Base-by-base conservation (phyloP, 495 filamentous ascomycete genomes). In the Penicillium flavigenum region DNA sequence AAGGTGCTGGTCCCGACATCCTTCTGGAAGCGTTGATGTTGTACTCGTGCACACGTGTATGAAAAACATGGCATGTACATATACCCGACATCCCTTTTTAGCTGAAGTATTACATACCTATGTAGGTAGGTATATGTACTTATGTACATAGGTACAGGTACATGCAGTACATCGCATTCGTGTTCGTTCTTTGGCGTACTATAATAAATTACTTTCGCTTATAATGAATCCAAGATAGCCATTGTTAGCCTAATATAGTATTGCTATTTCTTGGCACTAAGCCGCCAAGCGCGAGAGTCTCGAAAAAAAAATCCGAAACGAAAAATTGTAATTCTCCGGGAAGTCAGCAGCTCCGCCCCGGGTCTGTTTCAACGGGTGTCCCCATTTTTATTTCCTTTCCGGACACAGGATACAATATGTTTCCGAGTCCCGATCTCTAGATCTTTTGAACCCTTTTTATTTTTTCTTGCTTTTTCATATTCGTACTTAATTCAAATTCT, bases 381-480 rank as follows among this genome's bases (percentile, higher is more conserved):
- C 36, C 53, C 43, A 17, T 47, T 55, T 47, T 38, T 24, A n/a
- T 27, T 34, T 48, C 10, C 26, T 11, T 55, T 9, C 27, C 41
- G 29, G 32, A 22, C 19, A 24, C 27, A 27, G 53, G 22, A 47
- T 36, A n/a, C 9, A 10, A 31, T 11, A 31, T 11, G 9, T 47
- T 55, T 45, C 42, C 43, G 34, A n/a, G 20, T 47, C 53, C 43
- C 43, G 53, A 55, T 41, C 9, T 32, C 20, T 9, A 38, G 50
- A 52, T 52, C 53, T 24, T 19, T 34, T 34, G 31, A 31, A 22
- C 19, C 43, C 41, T 44, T 59, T 59, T 54, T 24, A 27, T 34
- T 45, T 34, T 49, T 22, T 22, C 34, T 39, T 62, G 44, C 52
- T 46, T 46, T 24, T 38, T 48, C 29, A 17, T 38, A 27, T 48